Conservation (phyloP, 2,329 filamentous ascomycete genomes). For the Botrytis squamosa region DNA sequence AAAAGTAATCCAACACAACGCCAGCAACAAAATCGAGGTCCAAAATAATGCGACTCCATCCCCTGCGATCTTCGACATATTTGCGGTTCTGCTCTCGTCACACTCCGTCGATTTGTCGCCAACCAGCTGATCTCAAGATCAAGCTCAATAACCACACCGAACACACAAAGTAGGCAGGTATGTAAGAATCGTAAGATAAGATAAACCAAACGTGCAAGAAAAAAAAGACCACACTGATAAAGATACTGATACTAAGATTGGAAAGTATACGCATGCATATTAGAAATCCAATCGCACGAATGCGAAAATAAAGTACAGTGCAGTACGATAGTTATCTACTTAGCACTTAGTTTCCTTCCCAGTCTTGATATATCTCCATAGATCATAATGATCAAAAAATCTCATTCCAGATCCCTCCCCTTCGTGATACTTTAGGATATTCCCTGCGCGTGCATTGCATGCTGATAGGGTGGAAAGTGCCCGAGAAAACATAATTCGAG, state of each 20-base stretch:
- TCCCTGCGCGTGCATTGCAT: not conserved
- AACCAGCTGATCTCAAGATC: not conserved
- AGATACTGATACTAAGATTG: not conserved
- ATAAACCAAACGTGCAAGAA: not conserved
- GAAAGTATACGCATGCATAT: not conserved
- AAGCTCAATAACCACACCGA: not conserved
- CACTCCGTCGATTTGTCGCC: not conserved
- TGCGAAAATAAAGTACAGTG: not conserved
- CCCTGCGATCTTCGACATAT: slow-evolving; percentile 33
- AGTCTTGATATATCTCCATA: not conserved
- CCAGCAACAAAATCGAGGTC: slow-evolving; percentile 32
- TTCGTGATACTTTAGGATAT: not conserved
- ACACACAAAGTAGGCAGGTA: not conserved
- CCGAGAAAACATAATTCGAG: not conserved
- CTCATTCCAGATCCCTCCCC: not conserved
- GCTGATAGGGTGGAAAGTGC: not conserved
- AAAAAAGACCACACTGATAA: not conserved
- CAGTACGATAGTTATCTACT: too few relatives aligned
- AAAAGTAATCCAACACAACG: slow-evolving; percentile 33
- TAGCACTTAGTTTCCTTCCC: not conserved
- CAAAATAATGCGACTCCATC: slow-evolving; percentile 34
- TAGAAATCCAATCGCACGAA: not conserved
- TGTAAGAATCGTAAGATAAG: not conserved
- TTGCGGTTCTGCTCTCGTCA: slow-evolving; percentile 12
- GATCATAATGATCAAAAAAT: not conserved